A percentile compares a stretch with the other conserved stretches of the same genome.
Conservation (phyloP, 129 eudicot species). For the Heracleum sosnowskyi region DNA sequence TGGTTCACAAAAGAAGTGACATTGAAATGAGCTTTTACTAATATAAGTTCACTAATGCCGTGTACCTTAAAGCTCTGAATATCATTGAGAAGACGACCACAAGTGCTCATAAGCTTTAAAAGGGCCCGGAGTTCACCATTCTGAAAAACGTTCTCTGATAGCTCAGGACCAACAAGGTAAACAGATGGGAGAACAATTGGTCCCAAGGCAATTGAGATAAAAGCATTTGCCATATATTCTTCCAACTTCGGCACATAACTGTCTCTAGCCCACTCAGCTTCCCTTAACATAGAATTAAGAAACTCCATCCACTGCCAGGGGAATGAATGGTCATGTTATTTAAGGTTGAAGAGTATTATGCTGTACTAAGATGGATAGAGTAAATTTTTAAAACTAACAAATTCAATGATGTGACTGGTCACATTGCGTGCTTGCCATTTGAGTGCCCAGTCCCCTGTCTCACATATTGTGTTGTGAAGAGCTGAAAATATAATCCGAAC, state of each 20-base stretch:
- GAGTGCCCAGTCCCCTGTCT: conserved; percentile 55
- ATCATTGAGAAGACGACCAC: conserved; percentile 86
- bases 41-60: not conserved
- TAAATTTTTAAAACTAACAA: conserved; percentile 36
- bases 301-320: conserved; percentile 77
- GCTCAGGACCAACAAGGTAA: conserved; percentile 67
- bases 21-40: not conserved
- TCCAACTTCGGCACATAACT: conserved; percentile 42
- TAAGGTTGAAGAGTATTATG: conserved; percentile 17
- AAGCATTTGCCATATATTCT: conserved; percentile 72
- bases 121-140: conserved; percentile 44
- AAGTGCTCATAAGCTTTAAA: conserved; percentile 63
- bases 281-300: conserved; percentile 58
- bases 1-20: not conserved
- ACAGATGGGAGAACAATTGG: conserved; percentile 77
- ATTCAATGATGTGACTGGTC: conserved; percentile 49
- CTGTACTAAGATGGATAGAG: conserved; percentile 22
- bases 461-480: conserved; percentile 36
- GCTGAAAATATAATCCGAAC: conserved; percentile 71
- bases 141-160: conserved; percentile 48
- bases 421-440: conserved; percentile 53
- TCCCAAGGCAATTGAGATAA: conserved; percentile 79
- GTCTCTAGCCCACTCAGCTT: conserved; percentile 57
- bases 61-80: conserved; percentile 61
- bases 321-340: not conserved